Evolutionary conservation across 352 stramenopile species (phyloP).

Genomic region (Saprolegnia diclina): DNA sequence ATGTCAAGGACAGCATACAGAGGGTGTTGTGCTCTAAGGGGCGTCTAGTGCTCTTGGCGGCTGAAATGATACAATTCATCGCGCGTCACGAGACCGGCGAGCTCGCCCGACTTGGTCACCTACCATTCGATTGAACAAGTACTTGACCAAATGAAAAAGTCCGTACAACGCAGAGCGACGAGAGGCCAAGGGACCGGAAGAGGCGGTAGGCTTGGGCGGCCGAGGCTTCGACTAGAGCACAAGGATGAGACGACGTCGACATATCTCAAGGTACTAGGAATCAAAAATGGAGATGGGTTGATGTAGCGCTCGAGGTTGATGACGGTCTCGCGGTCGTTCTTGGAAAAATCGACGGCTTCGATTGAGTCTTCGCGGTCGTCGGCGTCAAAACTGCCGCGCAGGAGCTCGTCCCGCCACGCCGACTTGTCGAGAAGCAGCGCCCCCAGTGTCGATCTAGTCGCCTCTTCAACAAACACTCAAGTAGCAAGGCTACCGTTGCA

Average conservation of each 20-base stretch:
- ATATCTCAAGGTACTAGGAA: background rate
- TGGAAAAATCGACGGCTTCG: slow-evolving; percentile 10
- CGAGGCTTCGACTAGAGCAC: slow-evolving; percentile 17
- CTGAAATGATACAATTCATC: slow-evolving; percentile 17
- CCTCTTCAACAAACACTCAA: slow-evolving; percentile 6
- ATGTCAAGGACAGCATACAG: too few species aligned
- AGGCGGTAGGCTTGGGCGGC: slow-evolving; percentile 22
- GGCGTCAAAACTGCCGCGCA: background rate
- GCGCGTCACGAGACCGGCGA: slow-evolving; percentile 13
- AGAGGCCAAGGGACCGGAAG: slow-evolving; percentile 21
- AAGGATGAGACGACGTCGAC: background rate
- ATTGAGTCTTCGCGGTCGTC: slow-evolving; percentile 3
- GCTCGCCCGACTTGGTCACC: slow-evolving; percentile 15
- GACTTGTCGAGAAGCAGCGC: slow-evolving; percentile 14
- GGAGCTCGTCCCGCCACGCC: slow-evolving; percentile 10
- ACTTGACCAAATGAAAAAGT: background rate
- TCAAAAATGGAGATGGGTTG: slow-evolving; percentile 19
- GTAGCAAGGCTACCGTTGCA: slow-evolving; percentile 13
- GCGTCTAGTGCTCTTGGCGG: background rate
- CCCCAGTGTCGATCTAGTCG: background rate
- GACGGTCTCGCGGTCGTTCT: background rate
- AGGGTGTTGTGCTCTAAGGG: too few species aligned
- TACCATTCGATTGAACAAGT: background rate
- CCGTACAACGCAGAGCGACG: slow-evolving; percentile 11
- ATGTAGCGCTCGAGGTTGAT: slow-evolving; percentile 20